A percentile compares a stretch with the other conserved stretches of the same genome.
phyloP scores from a whole-genome alignment of 2,329 filamentous ascomycete species.

The Aspergillus viridinutans region DNA sequence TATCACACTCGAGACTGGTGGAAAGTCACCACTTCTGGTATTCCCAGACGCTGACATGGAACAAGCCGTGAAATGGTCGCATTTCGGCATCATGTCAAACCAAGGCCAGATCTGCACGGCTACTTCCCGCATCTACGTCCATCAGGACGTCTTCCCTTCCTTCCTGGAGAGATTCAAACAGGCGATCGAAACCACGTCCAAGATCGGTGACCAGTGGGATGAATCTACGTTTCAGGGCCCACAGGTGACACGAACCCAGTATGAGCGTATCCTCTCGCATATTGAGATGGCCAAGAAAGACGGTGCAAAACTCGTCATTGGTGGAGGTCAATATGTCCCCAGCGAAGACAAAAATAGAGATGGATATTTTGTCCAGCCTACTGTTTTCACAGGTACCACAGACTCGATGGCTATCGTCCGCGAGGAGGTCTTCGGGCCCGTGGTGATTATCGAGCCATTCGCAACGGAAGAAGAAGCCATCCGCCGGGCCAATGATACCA shows the following conservation, averaged over 20 bases:
- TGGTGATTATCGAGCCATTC: constrained; percentile 56
- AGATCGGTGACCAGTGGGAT: constrained; percentile 33
- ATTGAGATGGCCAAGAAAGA: constrained; percentile 67
- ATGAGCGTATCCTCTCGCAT: constrained; percentile 58
- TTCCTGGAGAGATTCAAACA: constrained; percentile 31
- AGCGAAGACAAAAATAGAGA: constrained; percentile 54
- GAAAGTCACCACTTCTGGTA: constrained; percentile 62
- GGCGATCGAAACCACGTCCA: constrained; percentile 27
- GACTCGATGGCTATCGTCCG: constrained; percentile 56
- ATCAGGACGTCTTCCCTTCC: constrained; percentile 41
- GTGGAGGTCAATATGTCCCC: constrained; percentile 51
- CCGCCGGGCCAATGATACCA: constrained; percentile 55
- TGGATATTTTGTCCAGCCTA: constrained; percentile 62
- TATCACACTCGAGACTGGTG: constrained; percentile 48
- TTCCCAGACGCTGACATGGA: constrained; percentile 64
- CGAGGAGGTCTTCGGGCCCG: constrained; percentile 62
- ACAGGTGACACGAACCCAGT: constrained; percentile 34
- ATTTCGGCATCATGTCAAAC: constrained; percentile 49
- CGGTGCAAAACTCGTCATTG: constrained; percentile 61
- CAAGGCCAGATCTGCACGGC: constrained; percentile 35
- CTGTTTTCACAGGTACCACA: constrained; percentile 55
- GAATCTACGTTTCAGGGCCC: constrained; percentile 36
- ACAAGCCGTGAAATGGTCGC: constrained; percentile 67
- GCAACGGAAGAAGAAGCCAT: constrained; percentile 58
- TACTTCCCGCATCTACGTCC: constrained; percentile 52